phyloP scores from a whole-genome alignment of 805 yeast species.

The Yamadazyma laniorum region DNA sequence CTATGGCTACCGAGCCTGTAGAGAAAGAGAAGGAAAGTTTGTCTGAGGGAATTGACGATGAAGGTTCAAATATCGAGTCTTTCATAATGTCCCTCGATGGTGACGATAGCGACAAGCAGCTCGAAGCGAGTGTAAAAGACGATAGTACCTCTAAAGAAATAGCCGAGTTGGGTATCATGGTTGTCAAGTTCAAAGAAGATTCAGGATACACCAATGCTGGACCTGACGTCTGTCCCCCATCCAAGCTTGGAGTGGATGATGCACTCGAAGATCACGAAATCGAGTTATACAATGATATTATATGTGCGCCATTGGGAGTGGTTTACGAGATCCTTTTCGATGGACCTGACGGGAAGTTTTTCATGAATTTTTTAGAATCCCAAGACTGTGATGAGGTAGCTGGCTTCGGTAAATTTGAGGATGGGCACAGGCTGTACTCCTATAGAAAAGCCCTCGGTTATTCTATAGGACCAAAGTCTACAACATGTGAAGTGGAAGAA shows the following conservation, averaged over 20 bases:
- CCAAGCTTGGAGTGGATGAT: constrained; percentile 41
- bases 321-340: constrained; percentile 74
- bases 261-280: constrained; percentile 31
- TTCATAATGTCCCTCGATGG: constrained; percentile 42
- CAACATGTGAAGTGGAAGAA: constrained; percentile 69
- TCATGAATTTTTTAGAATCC: constrained; percentile 35
- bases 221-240: constrained; percentile 60
- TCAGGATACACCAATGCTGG: constrained; percentile 55
- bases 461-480: constrained; percentile 90
- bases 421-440: constrained; percentile 45
- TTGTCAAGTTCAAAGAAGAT: constrained; percentile 36
- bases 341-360: constrained; percentile 40
- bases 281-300: constrained; percentile 47
- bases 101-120: constrained; percentile 18
- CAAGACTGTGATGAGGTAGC: constrained; percentile 50
- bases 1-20: constrained; percentile 18
- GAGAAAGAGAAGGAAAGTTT: constrained; percentile 8
- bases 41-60: constrained; percentile 15
- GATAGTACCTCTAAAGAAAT: neutral
- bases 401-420: constrained; percentile 31
- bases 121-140: neutral
- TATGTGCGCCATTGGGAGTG: constrained; percentile 75
- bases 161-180: constrained; percentile 10
- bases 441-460: constrained; percentile 76
- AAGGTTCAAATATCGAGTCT: constrained; percentile 20